These are phyloP conservation scores for Spathaspora boniae DNA, from an alignment of 805 yeast genomes.

Conservation along the genomic window DNA sequence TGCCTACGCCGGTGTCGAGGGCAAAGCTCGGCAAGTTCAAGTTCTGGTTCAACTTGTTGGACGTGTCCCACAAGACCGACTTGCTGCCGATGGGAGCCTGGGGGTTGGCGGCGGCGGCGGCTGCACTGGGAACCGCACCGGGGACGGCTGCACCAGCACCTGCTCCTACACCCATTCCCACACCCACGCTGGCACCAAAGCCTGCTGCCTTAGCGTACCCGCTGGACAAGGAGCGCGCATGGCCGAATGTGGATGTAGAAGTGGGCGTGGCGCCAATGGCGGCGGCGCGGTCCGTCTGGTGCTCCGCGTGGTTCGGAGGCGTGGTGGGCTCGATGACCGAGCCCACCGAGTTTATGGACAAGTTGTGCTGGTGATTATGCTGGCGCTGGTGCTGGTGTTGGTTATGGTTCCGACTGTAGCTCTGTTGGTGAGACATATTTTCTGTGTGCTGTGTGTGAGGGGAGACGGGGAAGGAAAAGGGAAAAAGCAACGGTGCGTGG, in stretches of 20 bases:
- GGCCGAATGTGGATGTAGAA: slow-evolving; percentile 6
- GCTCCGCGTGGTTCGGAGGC: slow-evolving; percentile 32
- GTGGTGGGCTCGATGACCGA: slow-evolving; percentile 52
- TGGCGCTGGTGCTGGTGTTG: background rate
- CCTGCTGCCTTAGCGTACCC: slow-evolving; percentile 1
- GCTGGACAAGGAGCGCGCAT: slow-evolving; percentile 6
- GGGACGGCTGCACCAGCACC: too few species aligned
- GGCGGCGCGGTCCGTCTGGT: slow-evolving; percentile 8
- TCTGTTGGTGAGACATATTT: background rate
- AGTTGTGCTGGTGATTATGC: slow-evolving; percentile 26
- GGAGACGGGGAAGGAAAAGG: too few species aligned
- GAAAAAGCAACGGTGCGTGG: too few species aligned
- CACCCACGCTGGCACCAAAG: background rate
- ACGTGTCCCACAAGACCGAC: slow-evolving; percentile 27
- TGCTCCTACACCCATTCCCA: too few species aligned
- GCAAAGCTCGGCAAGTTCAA: slow-evolving; percentile 27
- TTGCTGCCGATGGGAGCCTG: too few species aligned
- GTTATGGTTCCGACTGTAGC: background rate
- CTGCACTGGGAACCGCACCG: too few species aligned
- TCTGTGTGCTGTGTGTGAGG: too few species aligned
- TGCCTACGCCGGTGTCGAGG: slow-evolving; percentile 18
- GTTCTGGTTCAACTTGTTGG: slow-evolving; percentile 22
- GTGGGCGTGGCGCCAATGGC: slow-evolving; percentile 6
- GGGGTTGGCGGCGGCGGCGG: too few species aligned
- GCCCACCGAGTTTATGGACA: slow-evolving; percentile 40